Evolutionary conservation across 1,284 basidiomycete species (phyloP).

Genomic region (Papiliotrema laurentii): DNA sequence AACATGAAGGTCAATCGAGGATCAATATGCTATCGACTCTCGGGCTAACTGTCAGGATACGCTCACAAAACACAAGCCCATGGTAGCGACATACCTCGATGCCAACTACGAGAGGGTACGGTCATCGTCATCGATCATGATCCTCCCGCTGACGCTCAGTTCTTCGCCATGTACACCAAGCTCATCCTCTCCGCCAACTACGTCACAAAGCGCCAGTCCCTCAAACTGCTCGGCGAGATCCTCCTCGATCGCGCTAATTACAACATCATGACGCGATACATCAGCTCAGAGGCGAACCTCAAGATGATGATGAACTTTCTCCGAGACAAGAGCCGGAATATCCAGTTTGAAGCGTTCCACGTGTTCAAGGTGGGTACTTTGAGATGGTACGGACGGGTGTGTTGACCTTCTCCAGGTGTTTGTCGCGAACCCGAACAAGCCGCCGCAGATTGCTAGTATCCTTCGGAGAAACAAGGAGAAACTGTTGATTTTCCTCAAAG

Average conservation of each 20-base stretch:
- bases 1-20: slow-evolving; percentile 67
- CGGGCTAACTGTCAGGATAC: slow-evolving; percentile 57
- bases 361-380: slow-evolving; percentile 85
- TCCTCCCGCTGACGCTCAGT: slow-evolving; percentile 52
- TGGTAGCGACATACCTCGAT: slow-evolving; percentile 95
- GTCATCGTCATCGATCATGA: background rate
- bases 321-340: slow-evolving; percentile 95
- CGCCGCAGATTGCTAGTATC: slow-evolving; percentile 87
- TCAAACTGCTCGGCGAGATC: slow-evolving; percentile 97
- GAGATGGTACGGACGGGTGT: background rate
- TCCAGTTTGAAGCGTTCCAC: slow-evolving; percentile 99
- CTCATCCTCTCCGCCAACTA: slow-evolving; percentile 93
- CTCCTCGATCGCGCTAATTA: slow-evolving; percentile 96
- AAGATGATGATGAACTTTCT: slow-evolving; percentile 99
- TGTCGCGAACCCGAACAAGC: slow-evolving; percentile 98
- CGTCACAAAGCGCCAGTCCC: slow-evolving; percentile 98
- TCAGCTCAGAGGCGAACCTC: slow-evolving; percentile 79
- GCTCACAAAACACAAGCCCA: slow-evolving; percentile 89
- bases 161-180: slow-evolving; percentile 90
- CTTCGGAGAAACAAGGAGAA: slow-evolving; percentile 91
- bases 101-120: slow-evolving; percentile 89
- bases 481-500: slow-evolving; percentile 78
- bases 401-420: slow-evolving; percentile 66
- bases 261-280: slow-evolving; percentile 97
- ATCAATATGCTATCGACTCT: background rate